Evolutionary conservation across 257 asterid genomes (phyloP), one percentile per base, ranked within the genome.

Genomic region (Marsdenia floribunda): DNA sequence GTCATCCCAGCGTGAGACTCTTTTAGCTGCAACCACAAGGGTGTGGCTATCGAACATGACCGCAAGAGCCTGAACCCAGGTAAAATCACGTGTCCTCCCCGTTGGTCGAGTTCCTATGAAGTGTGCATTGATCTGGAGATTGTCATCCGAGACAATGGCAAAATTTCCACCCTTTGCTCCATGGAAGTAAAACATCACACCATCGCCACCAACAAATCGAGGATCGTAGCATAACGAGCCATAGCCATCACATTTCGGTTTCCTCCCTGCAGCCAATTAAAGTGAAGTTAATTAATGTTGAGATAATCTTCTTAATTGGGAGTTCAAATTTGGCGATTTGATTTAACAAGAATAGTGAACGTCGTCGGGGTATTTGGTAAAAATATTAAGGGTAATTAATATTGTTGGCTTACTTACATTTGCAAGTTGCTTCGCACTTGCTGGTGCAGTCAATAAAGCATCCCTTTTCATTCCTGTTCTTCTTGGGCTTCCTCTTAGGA

Each of bases 131-230:
- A 89, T 87, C 8, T 91, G 97, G 79, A 89, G 90, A 57, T 85
- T 85, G 18, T 87, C 85, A 58, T 89, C 97, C 0, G 93, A 86
- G 72, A 91, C 85, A 18, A 89, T 86, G 66, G 97, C 90, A 29
- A 86, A 91, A 49, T 85, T 78, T 3, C 83, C 65, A 1, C 89
- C 93, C 76, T 85, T 87, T 4, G 82, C 77, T 74, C 97, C 96
- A 7, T 91, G 97, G 91, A 91, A 91, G 88, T 87, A 91, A 88
- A 91, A 91, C 89, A 91, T 86, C 37, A 86, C 86, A 1, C 97
- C 97, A 13, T 91, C 93, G 6, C 93, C 97, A 1, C 97, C 97
- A 16, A 91, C 85, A 47, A 91, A 89, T 15, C 97, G 90, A 0
- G 97, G 97, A 72, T 91, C 93, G 10, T 87, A 89, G 78, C 97